phyloP scores from a whole-genome alignment of 129 eudicot genomes.

The Smallanthus sonchifolius region DNA sequence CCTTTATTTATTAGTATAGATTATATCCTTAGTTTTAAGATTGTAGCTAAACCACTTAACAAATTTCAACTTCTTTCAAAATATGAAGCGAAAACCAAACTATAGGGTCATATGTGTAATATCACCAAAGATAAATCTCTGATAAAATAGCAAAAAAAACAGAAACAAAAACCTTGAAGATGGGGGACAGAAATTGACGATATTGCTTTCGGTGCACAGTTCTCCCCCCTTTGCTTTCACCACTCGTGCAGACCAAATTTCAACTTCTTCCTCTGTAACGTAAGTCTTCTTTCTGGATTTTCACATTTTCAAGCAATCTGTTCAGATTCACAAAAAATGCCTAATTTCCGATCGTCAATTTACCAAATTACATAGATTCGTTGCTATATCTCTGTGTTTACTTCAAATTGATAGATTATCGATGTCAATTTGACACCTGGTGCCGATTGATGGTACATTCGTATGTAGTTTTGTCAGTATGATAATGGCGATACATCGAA shows the following conservation, averaged over 20 bases:
- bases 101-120: background rate
- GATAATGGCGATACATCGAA: background rate
- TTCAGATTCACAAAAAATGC: constrained; percentile 19
- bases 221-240: constrained; percentile 22
- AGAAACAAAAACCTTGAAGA: constrained; percentile 21
- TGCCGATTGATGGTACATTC: background rate
- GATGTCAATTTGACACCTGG: background rate
- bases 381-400: background rate
- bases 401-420: background rate
- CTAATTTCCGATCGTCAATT: constrained; percentile 6
- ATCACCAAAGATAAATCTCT: background rate
- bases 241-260: constrained; percentile 8
- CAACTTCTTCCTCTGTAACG: constrained; percentile 14
- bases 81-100: background rate
- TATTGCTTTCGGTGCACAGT: constrained; percentile 26
- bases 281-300: constrained; percentile 9
- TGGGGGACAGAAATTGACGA: constrained; percentile 15
- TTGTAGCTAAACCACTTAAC: no score
- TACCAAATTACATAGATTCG: background rate
- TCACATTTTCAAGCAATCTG: background rate
- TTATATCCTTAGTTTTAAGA: no score
- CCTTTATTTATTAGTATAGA: no score
- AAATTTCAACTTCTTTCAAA: no score
- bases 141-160: background rate
- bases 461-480: constrained; percentile 2